Evolutionary conservation across 352 stramenopile genomes (phyloP).

Genomic region (Phytophthora ohioensis): DNA sequence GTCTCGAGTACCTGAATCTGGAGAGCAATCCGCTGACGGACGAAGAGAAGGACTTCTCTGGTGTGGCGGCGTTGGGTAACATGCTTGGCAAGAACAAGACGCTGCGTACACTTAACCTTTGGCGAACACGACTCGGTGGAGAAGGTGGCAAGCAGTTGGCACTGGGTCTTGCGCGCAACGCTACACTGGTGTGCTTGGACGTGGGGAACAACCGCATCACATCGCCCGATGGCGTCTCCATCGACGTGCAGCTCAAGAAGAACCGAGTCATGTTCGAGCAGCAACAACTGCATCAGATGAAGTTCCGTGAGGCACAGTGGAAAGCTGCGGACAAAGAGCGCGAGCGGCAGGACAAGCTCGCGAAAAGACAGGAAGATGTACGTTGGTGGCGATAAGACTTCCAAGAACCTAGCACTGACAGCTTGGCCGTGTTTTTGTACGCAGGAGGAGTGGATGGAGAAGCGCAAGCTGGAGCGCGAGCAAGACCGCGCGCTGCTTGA

Average conservation of each 20-base stretch:
- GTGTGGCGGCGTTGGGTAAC: slow-evolving; percentile 55
- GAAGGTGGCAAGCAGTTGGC: slow-evolving; percentile 77
- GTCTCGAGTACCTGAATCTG: slow-evolving; percentile 66
- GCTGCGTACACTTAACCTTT: slow-evolving; percentile 77
- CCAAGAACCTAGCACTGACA: neutral
- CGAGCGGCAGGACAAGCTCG: slow-evolving; percentile 52
- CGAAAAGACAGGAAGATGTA: slow-evolving; percentile 70
- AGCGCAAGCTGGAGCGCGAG: slow-evolving; percentile 70
- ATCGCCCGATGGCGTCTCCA: slow-evolving; percentile 54
- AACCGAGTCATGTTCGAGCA: slow-evolving; percentile 63
- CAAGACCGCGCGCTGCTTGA: slow-evolving; percentile 54
- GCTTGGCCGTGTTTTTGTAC: slow-evolving; percentile 10
- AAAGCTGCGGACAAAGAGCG: slow-evolving; percentile 60
- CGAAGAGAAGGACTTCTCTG: slow-evolving; percentile 81
- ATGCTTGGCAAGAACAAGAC: slow-evolving; percentile 72
- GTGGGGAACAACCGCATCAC: slow-evolving; percentile 83
- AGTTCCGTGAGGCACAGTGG: slow-evolving; percentile 58
- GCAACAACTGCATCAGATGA: slow-evolving; percentile 50
- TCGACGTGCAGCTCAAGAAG: slow-evolving; percentile 56
- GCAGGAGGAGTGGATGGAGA: slow-evolving; percentile 81
- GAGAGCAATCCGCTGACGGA: slow-evolving; percentile 85
- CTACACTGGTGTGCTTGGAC: slow-evolving; percentile 74
- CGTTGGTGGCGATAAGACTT: slow-evolving; percentile 4
- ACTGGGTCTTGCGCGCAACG: slow-evolving; percentile 63
- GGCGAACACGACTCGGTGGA: slow-evolving; percentile 72